These are phyloP conservation scores for Kockovaella imperatae DNA, from an alignment of 768 basidiomycete genomes.

Conservation along the genomic window DNA sequence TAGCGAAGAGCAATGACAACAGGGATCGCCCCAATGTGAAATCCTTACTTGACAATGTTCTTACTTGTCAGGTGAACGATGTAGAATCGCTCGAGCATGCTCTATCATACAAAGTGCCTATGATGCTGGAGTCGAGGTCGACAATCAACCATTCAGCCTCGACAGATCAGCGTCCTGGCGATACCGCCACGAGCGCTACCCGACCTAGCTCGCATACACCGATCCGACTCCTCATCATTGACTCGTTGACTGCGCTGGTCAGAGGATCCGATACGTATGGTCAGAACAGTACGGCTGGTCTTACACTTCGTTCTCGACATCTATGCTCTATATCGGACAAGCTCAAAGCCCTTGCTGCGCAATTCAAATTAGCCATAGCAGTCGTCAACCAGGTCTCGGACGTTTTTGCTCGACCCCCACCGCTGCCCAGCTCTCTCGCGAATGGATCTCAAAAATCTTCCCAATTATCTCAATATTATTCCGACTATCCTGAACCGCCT, in stretches of 20 bases:
- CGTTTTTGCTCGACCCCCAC: slow-evolving; percentile 50
- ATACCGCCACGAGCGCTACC: slow-evolving; percentile 53
- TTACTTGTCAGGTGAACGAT: slow-evolving; percentile 19
- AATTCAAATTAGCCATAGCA: slow-evolving; percentile 62
- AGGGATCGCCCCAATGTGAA: background rate
- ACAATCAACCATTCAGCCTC: slow-evolving; percentile 27
- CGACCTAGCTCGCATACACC: slow-evolving; percentile 55
- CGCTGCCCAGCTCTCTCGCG: slow-evolving; percentile 10
- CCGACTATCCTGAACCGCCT: slow-evolving; percentile 18
- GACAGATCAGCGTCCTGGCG: slow-evolving; percentile 51
- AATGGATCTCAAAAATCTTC: slow-evolving; percentile 31
- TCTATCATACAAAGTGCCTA: slow-evolving; percentile 44
- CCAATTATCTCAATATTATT: slow-evolving; percentile 10
- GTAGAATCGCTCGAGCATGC: slow-evolving; percentile 45
- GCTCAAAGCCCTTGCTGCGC: slow-evolving; percentile 63
- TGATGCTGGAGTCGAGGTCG: slow-evolving; percentile 24
- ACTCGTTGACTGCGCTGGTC: slow-evolving; percentile 80
- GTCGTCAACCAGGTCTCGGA: slow-evolving; percentile 86
- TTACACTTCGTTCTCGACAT: slow-evolving; percentile 65
- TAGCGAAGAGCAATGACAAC: slow-evolving; percentile 10
- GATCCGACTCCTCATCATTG: slow-evolving; percentile 72
- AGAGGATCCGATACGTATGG: slow-evolving; percentile 55
- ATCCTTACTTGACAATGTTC: slow-evolving; percentile 23
- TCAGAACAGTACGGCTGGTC: slow-evolving; percentile 48
- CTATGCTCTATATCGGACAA: slow-evolving; percentile 60